A percentile compares a stretch with the other conserved stretches of the same genome.
Conservation (phyloP, 164 flowering plant genomes). For the Aristolochia fimbriata region DNA sequence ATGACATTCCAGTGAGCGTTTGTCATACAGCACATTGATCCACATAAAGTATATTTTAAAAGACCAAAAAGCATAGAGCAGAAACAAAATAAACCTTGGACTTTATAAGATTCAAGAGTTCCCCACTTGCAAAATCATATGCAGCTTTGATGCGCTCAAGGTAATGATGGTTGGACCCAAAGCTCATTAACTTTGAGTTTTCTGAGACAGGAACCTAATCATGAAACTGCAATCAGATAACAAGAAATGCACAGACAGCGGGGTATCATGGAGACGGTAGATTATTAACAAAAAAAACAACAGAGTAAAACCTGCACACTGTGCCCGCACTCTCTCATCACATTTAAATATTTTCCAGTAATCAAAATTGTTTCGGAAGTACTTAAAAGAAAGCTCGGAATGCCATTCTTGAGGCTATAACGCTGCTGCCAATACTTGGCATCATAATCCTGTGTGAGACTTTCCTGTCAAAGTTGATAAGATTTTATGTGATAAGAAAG, state of each 20-base stretch:
- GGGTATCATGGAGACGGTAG: neutral
- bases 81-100: conserved; percentile 51
- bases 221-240: conserved; percentile 10
- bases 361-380: conserved; percentile 83
- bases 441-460: conserved; percentile 85
- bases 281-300: neutral
- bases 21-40: neutral
- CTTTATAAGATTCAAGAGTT: conserved; percentile 79
- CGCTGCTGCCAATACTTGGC: conserved; percentile 93
- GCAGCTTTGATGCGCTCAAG: conserved; percentile 86
- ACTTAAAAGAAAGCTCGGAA: conserved; percentile 90
- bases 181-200: conserved; percentile 59
- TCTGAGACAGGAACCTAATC: conserved; percentile 74
- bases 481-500: neutral
- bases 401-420: conserved; percentile 85
- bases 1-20: conserved; percentile 5
- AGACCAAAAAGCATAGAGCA: neutral
- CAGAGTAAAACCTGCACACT: conserved; percentile 60
- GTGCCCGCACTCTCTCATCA: conserved; percentile 98
- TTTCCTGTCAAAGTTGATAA: conserved; percentile 45
- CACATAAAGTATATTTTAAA: neutral
- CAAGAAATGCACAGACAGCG: neutral
- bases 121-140: conserved; percentile 85
- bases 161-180: conserved; percentile 87
- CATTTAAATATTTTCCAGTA: conserved; percentile 97